A percentile compares a stretch with the other conserved stretches of the same genome.
Evolutionary conservation across 2,329 filamentous ascomycete species (phyloP).

Genomic region (Xylariales sp.): DNA sequence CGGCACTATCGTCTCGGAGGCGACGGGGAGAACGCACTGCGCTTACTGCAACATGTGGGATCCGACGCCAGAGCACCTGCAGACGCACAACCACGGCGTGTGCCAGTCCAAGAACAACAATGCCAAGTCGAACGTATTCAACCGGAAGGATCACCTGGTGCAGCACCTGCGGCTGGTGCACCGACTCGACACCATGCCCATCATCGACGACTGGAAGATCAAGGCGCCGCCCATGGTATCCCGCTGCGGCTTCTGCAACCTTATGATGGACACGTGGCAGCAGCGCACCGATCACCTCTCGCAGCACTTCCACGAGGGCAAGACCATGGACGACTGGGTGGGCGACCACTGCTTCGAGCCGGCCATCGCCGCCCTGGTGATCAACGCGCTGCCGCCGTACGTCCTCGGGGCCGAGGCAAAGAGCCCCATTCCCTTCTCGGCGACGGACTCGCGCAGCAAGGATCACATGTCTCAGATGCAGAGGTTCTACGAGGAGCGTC

Average conservation of each 20-base stretch:
- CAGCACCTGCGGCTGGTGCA: slow-evolving; percentile 25
- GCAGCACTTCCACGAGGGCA: slow-evolving; percentile 20
- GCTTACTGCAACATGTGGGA: not conserved
- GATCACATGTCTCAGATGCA: not conserved
- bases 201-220: slow-evolving; percentile 30
- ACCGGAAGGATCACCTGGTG: slow-evolving; percentile 25
- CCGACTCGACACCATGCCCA: slow-evolving; percentile 30
- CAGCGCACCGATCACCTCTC: slow-evolving; percentile 22
- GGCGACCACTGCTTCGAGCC: slow-evolving; percentile 21
- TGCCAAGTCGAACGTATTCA: slow-evolving; percentile 20
- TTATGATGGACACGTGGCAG: slow-evolving; percentile 18
- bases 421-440: slow-evolving; percentile 21
- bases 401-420: slow-evolving; percentile 17
- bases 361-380: slow-evolving; percentile 14
- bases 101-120: slow-evolving; percentile 17
- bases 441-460: slow-evolving; percentile 7
- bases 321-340: slow-evolving; percentile 23
- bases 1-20: not conserved
- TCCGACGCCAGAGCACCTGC: not conserved
- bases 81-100: not conserved
- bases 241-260: slow-evolving; percentile 24
- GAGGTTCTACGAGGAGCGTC: not conserved
- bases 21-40: slow-evolving; percentile 1
- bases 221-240: slow-evolving; percentile 16
- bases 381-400: slow-evolving; percentile 20